Conservation (phyloP, 768 basidiomycete species). For the Mycena vulgaris region DNA sequence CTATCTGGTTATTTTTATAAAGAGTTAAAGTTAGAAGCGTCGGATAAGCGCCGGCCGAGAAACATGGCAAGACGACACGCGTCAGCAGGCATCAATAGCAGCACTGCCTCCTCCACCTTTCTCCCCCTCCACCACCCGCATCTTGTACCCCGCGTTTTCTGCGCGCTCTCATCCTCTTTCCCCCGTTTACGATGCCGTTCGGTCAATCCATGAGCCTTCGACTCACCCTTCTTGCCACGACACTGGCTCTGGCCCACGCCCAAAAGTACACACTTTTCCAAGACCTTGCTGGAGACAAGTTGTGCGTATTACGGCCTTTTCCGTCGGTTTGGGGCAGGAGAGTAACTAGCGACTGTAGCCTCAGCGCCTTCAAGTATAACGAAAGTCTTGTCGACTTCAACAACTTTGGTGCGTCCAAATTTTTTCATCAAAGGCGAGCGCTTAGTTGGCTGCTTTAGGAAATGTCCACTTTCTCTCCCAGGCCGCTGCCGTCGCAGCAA, state of each 20-base stretch:
- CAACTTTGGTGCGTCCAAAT: conserved; percentile 22
- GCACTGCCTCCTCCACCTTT: too few relatives aligned
- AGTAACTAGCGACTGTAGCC: conserved; percentile 1
- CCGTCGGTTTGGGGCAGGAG: background rate
- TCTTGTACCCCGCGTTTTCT: too few relatives aligned
- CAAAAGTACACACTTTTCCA: conserved; percentile 29
- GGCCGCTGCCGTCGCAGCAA: conserved; percentile 24
- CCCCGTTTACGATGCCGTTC: background rate
- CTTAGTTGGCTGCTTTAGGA: background rate
- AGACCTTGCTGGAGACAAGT: conserved; percentile 25
- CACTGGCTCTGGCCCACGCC: conserved; percentile 4
- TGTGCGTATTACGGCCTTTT: conserved; percentile 14
- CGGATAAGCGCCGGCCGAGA: too few relatives aligned
- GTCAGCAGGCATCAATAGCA: too few relatives aligned
- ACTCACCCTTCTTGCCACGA: conserved; percentile 3
- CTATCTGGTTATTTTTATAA: too few relatives aligned
- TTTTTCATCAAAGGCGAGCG: background rate
- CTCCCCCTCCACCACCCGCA: too few relatives aligned
- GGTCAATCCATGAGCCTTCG: conserved; percentile 1
- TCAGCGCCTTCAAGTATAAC: conserved; percentile 33
- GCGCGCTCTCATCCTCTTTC: too few relatives aligned
- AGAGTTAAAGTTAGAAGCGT: too few relatives aligned
- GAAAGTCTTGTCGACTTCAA: conserved; percentile 26
- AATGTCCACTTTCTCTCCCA: conserved; percentile 33
- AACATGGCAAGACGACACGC: too few relatives aligned